Percentiles rank a stretch among this genome's conserved stretches.
These are phyloP conservation scores for Aotearoamyces nothofagi DNA, from an alignment of 2,329 filamentous ascomycete genomes.

Conservation along the genomic window DNA sequence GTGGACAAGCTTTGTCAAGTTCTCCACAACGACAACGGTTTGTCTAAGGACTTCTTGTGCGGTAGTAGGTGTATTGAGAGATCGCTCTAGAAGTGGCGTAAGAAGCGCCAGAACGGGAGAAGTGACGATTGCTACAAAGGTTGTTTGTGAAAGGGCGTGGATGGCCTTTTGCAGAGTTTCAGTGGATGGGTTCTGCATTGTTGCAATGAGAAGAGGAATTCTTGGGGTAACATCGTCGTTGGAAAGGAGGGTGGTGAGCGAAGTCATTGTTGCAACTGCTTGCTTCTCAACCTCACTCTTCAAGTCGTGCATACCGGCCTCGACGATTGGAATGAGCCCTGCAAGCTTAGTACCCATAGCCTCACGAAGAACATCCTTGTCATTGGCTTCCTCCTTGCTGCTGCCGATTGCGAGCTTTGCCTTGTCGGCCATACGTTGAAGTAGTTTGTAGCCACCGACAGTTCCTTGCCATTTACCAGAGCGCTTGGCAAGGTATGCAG, in stretches of 20 bases:
- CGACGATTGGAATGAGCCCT: slow-evolving; percentile 77
- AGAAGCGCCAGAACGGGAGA: slow-evolving; percentile 89
- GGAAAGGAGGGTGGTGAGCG: slow-evolving; percentile 74
- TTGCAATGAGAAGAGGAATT: slow-evolving; percentile 82
- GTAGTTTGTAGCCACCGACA: slow-evolving; percentile 67
- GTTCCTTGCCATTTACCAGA: slow-evolving; percentile 97
- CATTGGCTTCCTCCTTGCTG: slow-evolving; percentile 67
- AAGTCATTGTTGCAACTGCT: slow-evolving; percentile 82
- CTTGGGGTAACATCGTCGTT: slow-evolving; percentile 94
- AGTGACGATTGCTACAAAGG: slow-evolving; percentile 93
- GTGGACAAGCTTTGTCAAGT: slow-evolving; percentile 95
- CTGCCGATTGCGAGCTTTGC: slow-evolving; percentile 68
- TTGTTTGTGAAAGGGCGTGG: slow-evolving; percentile 90
- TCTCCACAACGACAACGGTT: slow-evolving; percentile 93
- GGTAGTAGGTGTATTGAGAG: slow-evolving; percentile 80
- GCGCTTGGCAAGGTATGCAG: slow-evolving; percentile 62
- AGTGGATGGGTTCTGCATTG: slow-evolving; percentile 85
- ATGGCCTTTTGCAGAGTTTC: slow-evolving; percentile 90
- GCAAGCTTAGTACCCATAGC: slow-evolving; percentile 82
- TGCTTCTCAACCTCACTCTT: slow-evolving; percentile 83
- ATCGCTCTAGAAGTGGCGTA: slow-evolving; percentile 86
- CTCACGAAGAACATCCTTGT: slow-evolving; percentile 82
- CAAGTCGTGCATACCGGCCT: slow-evolving; percentile 90
- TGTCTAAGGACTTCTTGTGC: slow-evolving; percentile 89
- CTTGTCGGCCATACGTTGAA: slow-evolving; percentile 92